A percentile compares a stretch with the other conserved stretches of the same genome.
These are phyloP conservation scores for Inosperma sp. DNA, from an alignment of 768 basidiomycete genomes.

Conservation along the genomic window DNA sequence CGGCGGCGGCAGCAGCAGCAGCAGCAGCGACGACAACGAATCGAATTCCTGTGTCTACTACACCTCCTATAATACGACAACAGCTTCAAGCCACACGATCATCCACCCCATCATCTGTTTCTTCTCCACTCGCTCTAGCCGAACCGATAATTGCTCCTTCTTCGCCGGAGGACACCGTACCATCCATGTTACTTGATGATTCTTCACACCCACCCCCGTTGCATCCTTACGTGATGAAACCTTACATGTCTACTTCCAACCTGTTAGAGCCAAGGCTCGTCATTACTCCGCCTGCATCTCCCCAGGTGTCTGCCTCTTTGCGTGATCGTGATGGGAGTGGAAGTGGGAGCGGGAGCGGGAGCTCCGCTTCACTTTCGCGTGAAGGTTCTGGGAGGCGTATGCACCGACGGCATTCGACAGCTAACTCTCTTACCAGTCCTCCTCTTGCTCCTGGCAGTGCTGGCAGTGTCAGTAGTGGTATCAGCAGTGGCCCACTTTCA, in stretches of 20 bases:
- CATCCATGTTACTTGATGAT: conserved; percentile 65
- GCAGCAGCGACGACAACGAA: no score
- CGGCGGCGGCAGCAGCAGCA: conserved; percentile 30
- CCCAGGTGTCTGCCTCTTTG: conserved; percentile 47
- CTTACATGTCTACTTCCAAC: conserved; percentile 62
- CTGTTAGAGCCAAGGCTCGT: conserved; percentile 61
- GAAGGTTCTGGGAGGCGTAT: conserved; percentile 50
- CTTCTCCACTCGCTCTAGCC: conserved; percentile 81
- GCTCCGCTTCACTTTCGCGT: conserved; percentile 33
- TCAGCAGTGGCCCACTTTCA: conserved; percentile 73
- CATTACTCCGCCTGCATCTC: conserved; percentile 74
- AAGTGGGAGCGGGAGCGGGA: conserved; percentile 16
- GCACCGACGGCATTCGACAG: conserved; percentile 69
- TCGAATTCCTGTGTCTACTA: conserved; percentile 26
- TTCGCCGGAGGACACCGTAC: conserved; percentile 55
- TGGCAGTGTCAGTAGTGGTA: no score
- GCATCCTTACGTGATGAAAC: conserved; percentile 59
- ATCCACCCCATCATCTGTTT: conserved; percentile 84
- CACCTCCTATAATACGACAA: conserved; percentile 35
- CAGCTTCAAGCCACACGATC: conserved; percentile 64
- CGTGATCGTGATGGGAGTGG: conserved; percentile 25
- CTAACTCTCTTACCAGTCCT: conserved; percentile 58
- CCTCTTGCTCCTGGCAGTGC: no score
- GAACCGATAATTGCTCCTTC: conserved; percentile 75
- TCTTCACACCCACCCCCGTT: conserved; percentile 37